phyloP scores from a whole-genome alignment of 1,284 basidiomycete species.

The Marasmius oreades region DNA sequence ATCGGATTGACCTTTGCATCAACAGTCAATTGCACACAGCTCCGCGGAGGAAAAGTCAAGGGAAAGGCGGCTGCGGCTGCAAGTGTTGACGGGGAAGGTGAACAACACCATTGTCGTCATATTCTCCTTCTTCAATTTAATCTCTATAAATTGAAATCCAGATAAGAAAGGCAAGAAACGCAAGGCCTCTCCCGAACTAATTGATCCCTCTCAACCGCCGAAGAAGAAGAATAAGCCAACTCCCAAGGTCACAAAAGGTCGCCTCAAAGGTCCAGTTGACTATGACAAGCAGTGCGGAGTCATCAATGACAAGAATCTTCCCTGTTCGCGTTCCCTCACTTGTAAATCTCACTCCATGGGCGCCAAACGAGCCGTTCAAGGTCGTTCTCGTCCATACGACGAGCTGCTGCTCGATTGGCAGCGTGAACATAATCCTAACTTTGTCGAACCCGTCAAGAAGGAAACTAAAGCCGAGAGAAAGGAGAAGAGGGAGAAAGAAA shows the following conservation, averaged over 20 bases:
- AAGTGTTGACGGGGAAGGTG: constrained; percentile 33
- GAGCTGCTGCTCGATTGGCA: constrained; percentile 92
- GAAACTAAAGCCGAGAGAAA: constrained; percentile 81
- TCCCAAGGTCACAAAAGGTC: constrained; percentile 69
- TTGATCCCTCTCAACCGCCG: constrained; percentile 54
- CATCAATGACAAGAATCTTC: constrained; percentile 92
- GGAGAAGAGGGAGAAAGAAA: constrained; percentile 75
- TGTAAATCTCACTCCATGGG: constrained; percentile 99
- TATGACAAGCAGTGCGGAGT: constrained; percentile 96
- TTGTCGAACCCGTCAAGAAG: constrained; percentile 86
- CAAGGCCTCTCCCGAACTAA: constrained; percentile 62
- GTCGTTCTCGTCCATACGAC: constrained; percentile 85
- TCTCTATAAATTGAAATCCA: constrained; percentile 12
- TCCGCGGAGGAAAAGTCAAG: constrained; percentile 52
- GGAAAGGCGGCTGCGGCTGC: constrained; percentile 47
- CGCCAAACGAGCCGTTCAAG: constrained; percentile 88
- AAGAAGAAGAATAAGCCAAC: constrained; percentile 75
- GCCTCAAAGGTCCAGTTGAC: constrained; percentile 83
- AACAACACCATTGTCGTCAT: background rate
- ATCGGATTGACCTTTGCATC: background rate
- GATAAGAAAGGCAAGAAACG: constrained; percentile 62
- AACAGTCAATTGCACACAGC: constrained; percentile 59
- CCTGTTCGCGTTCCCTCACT: constrained; percentile 94
- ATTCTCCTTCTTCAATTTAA: background rate
- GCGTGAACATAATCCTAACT: constrained; percentile 84